Evolutionary conservation across 2,329 filamentous ascomycete genomes (phyloP).

Genomic region (Colletotrichum australisinense): DNA sequence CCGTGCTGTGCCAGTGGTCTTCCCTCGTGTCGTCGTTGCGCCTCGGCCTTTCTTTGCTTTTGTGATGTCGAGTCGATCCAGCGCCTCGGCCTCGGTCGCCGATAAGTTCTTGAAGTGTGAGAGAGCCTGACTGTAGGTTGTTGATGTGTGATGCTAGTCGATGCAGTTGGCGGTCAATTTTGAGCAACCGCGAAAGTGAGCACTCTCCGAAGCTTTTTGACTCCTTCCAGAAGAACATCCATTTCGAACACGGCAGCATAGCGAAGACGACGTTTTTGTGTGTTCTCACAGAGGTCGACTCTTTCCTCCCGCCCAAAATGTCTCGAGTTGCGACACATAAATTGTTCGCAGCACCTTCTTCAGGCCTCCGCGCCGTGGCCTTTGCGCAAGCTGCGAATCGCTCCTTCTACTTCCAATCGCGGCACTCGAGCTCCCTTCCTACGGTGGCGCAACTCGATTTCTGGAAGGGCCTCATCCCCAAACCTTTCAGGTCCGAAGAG

Average conservation of each 20-base stretch:
- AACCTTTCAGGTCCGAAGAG: conserved; percentile 65
- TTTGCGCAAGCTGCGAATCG: conserved; percentile 12
- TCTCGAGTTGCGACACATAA: conserved; percentile 4
- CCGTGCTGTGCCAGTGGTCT: conserved; percentile 42
- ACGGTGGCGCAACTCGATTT: conserved; percentile 68
- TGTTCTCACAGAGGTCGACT: neutral
- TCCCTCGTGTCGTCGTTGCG: conserved; percentile 42
- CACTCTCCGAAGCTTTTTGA: conserved; percentile 3
- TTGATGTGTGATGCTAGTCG: too few species aligned
- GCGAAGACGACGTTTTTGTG: neutral
- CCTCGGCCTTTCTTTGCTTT: too few species aligned
- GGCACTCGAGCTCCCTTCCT: conserved; percentile 55
- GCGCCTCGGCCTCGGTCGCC: conserved; percentile 45
- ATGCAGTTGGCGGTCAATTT: too few species aligned
- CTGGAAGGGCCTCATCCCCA: conserved; percentile 78
- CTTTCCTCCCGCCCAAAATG: conserved; percentile 4
- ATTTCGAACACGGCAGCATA: neutral
- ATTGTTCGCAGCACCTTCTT: conserved; percentile 17
- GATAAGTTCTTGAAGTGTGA: conserved; percentile 61
- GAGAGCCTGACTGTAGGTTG: conserved; percentile 61
- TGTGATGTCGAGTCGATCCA: too few species aligned
- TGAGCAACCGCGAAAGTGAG: neutral
- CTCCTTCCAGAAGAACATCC: neutral
- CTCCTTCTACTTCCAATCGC: conserved; percentile 30
- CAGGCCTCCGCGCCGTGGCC: neutral